phyloP scores from a whole-genome alignment of 139 green algal species.

The Coccomyxa sp. region DNA sequence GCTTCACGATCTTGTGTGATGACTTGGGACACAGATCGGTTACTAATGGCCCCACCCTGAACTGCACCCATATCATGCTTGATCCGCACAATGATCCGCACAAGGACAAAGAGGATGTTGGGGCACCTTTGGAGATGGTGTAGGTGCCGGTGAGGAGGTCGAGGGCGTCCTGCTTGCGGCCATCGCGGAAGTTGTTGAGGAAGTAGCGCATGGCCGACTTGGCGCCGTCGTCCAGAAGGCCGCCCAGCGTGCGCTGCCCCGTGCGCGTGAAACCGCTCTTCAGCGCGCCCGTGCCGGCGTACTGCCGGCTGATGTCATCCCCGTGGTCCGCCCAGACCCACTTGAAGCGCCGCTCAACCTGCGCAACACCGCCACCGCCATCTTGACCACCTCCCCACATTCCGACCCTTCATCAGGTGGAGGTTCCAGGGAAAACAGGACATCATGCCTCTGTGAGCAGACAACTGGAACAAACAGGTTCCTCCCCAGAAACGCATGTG shows the following conservation, averaged over 20 bases:
- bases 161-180: conserved; percentile 81
- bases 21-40: no score
- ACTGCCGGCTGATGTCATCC: conserved; percentile 77
- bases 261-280: conserved; percentile 89
- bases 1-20: no score
- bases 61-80: no score
- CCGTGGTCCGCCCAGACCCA: conserved; percentile 86
- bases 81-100: background rate
- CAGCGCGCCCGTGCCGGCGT: conserved; percentile 80
- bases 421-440: background rate
- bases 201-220: conserved; percentile 77
- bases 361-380: background rate
- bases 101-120: no score
- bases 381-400: no score
- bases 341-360: conserved; percentile 72
- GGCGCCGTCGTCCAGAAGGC: conserved; percentile 77
- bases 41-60: no score
- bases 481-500: no score
- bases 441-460: background rate
- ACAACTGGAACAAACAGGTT: no score
- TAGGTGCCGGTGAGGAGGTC: conserved; percentile 71
- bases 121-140: conserved; percentile 9
- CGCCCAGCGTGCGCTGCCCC: conserved; percentile 71
- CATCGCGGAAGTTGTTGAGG: conserved; percentile 90
- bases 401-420: no score